A percentile compares a stretch with the other conserved stretches of the same genome.
phyloP scores from a whole-genome alignment of 257 asterid genomes.

The Ilex asprella region DNA sequence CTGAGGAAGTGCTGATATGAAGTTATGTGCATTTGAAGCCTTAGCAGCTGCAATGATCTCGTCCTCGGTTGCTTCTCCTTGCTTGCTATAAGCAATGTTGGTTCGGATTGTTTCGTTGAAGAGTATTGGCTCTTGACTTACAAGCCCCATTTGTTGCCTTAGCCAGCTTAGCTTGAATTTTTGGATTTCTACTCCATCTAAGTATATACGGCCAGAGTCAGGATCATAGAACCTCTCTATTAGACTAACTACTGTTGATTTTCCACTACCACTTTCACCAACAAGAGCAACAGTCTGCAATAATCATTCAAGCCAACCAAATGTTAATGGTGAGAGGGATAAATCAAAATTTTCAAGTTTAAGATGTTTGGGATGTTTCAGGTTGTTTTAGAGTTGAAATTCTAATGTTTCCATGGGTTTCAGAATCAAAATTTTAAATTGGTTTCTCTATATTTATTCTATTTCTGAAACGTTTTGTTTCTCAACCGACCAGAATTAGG shows the following conservation, averaged over 20 bases:
- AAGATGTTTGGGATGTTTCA: too few relatives aligned
- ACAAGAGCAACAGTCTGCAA: slow-evolving; percentile 70
- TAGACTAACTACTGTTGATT: slow-evolving; percentile 62
- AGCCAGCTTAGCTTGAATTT: slow-evolving; percentile 57
- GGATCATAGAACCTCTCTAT: slow-evolving; percentile 73
- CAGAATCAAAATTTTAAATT: too few relatives aligned
- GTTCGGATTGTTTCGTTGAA: slow-evolving; percentile 69
- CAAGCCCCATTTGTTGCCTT: slow-evolving; percentile 74
- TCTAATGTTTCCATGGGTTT: too few relatives aligned
- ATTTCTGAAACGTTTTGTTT: too few relatives aligned
- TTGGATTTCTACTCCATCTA: slow-evolving; percentile 44
- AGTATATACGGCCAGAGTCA: slow-evolving; percentile 35
- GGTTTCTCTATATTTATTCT: too few relatives aligned
- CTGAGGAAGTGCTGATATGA: slow-evolving; percentile 61
- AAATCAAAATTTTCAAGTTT: too few relatives aligned
- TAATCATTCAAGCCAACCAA: too few relatives aligned
- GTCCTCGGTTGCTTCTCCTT: slow-evolving; percentile 48
- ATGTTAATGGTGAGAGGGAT: too few relatives aligned
- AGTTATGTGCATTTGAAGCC: slow-evolving; percentile 62
- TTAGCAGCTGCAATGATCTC: slow-evolving; percentile 57
- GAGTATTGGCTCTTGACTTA: slow-evolving; percentile 80
- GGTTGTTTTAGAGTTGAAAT: too few relatives aligned
- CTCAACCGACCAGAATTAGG: too few relatives aligned
- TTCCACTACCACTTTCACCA: slow-evolving; percentile 85
- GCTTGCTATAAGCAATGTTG: slow-evolving; percentile 64